Percentiles rank a stretch among this genome's conserved stretches.
Evolutionary conservation across 2,329 filamentous ascomycete genomes (phyloP).

Genomic region (Pezicula carpinea): DNA sequence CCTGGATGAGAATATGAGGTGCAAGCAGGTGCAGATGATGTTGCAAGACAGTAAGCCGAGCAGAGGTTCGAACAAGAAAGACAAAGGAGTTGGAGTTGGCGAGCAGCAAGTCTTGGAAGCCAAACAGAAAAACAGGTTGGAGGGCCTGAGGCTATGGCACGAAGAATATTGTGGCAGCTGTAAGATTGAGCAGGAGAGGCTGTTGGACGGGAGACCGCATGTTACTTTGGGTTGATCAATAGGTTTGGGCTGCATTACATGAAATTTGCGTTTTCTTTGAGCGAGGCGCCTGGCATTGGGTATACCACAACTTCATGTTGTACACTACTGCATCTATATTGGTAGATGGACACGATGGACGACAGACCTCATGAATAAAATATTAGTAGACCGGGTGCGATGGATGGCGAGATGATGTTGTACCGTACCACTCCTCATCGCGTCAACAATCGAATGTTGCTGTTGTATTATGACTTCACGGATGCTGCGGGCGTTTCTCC

Average conservation of each 20-base stretch:
- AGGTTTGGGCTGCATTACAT: not conserved
- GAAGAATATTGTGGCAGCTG: slow-evolving; percentile 60
- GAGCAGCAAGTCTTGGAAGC: slow-evolving; percentile 17
- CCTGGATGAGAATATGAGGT: slow-evolving; percentile 70
- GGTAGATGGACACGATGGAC: too few relatives aligned
- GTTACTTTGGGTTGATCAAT: slow-evolving; percentile 20
- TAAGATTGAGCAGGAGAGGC: slow-evolving; percentile 26
- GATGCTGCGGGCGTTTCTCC: too few relatives aligned
- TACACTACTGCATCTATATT: too few relatives aligned
- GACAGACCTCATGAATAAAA: too few relatives aligned
- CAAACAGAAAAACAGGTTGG: slow-evolving; percentile 26
- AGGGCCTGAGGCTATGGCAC: slow-evolving; percentile 50
- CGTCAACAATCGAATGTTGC: too few relatives aligned
- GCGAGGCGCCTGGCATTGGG: not conserved
- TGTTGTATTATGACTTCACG: too few relatives aligned
- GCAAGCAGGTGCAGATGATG: slow-evolving; percentile 54
- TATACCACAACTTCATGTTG: too few relatives aligned
- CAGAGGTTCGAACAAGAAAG: slow-evolving; percentile 22
- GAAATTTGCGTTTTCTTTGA: not conserved
- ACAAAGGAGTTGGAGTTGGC: slow-evolving; percentile 6
- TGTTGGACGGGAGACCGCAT: slow-evolving; percentile 17
- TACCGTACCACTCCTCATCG: too few relatives aligned
- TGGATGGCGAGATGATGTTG: too few relatives aligned
- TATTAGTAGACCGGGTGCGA: too few relatives aligned
- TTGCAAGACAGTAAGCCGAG: slow-evolving; percentile 32